Conservation (phyloP, 1,139 yeast genomes). For the Protomyces pachydermus region DNA sequence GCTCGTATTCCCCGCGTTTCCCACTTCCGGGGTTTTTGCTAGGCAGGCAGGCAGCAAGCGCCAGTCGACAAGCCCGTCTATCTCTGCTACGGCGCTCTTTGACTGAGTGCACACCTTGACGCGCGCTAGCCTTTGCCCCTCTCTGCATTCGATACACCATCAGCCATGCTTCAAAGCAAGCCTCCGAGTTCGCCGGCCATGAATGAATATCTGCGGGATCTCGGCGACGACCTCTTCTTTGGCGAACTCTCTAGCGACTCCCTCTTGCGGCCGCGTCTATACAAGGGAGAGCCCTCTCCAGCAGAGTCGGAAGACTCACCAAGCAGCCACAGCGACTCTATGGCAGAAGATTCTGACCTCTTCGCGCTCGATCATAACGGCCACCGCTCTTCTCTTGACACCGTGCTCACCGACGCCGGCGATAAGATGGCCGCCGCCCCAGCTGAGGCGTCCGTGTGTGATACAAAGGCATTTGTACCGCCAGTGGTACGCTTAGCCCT, state of each 20-base stretch:
- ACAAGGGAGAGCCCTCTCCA: conserved; percentile 5
- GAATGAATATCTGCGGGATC: background rate
- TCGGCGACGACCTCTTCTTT: conserved; percentile 23
- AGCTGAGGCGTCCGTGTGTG: background rate
- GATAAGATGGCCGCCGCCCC: background rate
- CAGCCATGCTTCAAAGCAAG: background rate
- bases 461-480: background rate
- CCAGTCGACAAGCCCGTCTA: no score
- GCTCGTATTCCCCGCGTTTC: no score
- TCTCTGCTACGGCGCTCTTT: no score
- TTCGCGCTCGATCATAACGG: background rate
- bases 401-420: background rate
- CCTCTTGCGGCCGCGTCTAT: conserved; percentile 7
- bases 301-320: conserved; percentile 10
- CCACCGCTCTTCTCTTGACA: background rate
- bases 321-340: conserved; percentile 17
- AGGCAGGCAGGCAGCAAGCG: no score
- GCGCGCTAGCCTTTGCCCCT: no score
- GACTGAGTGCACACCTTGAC: no score
- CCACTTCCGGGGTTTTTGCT: no score
- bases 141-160: no score
- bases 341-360: conserved; percentile 11
- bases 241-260: background rate
- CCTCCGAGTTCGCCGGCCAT: background rate
- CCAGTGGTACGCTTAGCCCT: background rate